Evolutionary conservation across 164 flowering plant genomes (phyloP).

Genomic region (Umbilicus rupestris): DNA sequence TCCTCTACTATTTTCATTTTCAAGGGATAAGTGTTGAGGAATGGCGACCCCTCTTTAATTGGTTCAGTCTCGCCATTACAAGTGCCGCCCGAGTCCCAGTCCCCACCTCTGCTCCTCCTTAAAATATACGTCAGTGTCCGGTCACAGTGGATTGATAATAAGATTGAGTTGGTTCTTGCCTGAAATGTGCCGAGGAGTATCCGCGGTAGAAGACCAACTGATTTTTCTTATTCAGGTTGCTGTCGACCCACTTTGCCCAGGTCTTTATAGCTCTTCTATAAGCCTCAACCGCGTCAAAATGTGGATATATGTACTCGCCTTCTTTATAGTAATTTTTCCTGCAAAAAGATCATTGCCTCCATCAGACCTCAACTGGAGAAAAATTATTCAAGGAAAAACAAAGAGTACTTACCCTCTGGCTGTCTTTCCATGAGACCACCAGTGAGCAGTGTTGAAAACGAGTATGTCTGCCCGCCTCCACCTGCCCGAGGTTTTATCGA

Average conservation of each 20-base stretch:
- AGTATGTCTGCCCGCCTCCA: slow-evolving; percentile 88
- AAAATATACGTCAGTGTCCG: not conserved
- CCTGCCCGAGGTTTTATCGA: slow-evolving; percentile 58
- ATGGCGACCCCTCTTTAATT: slow-evolving; percentile 32
- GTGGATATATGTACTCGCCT: slow-evolving; percentile 70
- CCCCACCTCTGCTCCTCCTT: slow-evolving; percentile 93
- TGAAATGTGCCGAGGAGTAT: slow-evolving; percentile 86
- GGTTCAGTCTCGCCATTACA: slow-evolving; percentile 83
- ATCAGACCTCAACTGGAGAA: not conserved
- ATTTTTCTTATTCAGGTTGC: slow-evolving; percentile 37
- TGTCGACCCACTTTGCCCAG: slow-evolving; percentile 79
- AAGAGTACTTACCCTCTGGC: slow-evolving; percentile 68
- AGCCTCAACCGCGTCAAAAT: slow-evolving; percentile 80
- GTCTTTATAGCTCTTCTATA: slow-evolving; percentile 67
- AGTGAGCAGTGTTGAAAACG: slow-evolving; percentile 87
- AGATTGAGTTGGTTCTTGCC: slow-evolving; percentile 24
- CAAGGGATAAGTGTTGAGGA: slow-evolving; percentile 59
- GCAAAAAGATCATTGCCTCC: slow-evolving; percentile 13
- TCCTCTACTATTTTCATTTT: slow-evolving; percentile 89
- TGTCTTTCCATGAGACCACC: slow-evolving; percentile 98
- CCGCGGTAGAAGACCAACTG: slow-evolving; percentile 76
- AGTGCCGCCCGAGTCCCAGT: slow-evolving; percentile 95
- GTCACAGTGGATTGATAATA: not conserved
- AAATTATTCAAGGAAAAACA: not conserved
- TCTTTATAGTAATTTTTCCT: slow-evolving; percentile 88